Evolutionary conservation across 1,284 basidiomycete species (phyloP).

Genomic region (Athelia psychrophila): DNA sequence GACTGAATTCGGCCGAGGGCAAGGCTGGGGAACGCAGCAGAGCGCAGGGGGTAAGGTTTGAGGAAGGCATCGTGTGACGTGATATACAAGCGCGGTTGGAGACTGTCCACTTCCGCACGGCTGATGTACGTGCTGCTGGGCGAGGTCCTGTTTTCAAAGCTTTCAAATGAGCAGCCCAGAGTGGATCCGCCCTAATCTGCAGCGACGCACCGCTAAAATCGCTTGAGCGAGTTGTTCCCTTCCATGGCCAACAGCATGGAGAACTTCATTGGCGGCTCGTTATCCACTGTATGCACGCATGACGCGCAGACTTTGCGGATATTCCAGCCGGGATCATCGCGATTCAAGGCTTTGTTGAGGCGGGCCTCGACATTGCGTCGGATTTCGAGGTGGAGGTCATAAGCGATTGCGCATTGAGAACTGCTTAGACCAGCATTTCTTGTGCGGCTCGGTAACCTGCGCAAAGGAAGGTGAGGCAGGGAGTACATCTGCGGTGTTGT

Average conservation of each 20-base stretch:
- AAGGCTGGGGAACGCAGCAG: no score
- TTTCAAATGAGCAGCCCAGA: background rate
- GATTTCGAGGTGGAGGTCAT: constrained; percentile 7
- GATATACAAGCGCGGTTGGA: no score
- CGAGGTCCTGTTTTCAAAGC: constrained; percentile 2
- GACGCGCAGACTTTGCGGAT: constrained; percentile 2
- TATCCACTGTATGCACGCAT: constrained; percentile 7
- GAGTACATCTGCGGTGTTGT: no score
- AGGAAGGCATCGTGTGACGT: no score
- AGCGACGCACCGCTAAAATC: background rate
- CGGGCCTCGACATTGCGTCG: background rate
- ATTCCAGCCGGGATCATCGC: constrained; percentile 4
- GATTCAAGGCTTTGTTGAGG: constrained; percentile 6
- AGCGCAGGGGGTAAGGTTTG: no score
- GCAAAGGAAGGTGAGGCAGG: no score
- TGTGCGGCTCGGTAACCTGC: constrained; percentile 4
- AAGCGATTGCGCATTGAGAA: constrained; percentile 7
- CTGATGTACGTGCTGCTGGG: constrained; percentile 5
- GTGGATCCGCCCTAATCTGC: background rate
- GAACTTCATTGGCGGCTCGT: constrained; percentile 1
- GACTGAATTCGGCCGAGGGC: no score
- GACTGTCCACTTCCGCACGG: constrained; percentile 6
- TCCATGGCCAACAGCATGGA: constrained; percentile 5
- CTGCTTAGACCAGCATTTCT: constrained; percentile 5
- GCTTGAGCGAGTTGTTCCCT: constrained; percentile 6